Base-by-base conservation (phyloP, 768 basidiomycete species). In the Boletus rufocinnamomeus region DNA sequence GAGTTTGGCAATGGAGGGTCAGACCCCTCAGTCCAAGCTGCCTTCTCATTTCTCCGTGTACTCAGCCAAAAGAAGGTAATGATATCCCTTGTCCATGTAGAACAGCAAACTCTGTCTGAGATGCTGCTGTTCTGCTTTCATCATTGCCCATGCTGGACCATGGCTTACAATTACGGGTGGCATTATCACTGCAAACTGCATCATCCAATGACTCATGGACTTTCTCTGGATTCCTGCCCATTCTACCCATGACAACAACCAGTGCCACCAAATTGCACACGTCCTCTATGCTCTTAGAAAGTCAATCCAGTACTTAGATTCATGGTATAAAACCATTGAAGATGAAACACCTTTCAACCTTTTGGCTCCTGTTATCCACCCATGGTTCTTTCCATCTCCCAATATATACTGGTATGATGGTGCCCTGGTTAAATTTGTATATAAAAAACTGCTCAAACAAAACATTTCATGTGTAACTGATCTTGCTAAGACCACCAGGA, bases 171-270 rank as follows among this genome's bases (percentile, higher is more conserved):
- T 78, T 43, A 59, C 73, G 52, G 75, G 77, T n/a, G 72, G 59
- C 25, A 59, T 77, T 7, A 27, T 72, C 16, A 72, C 71, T 0
- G 47, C 61, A 35, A 52, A 56, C 1, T 65, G 66, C 44, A 59
- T 78, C 13, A 66, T 75, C 23, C 74, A 76, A 44, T 59, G 59
- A n/a, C 71, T 77, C 17, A 76, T 73, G 0, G 76, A 75, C 35
- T 62, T 69, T 32, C 32, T 70, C 4, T 74, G 69, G 68, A 10
- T 73, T n/a, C 71, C 65, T 16, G 3, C 25, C 34, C 60, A 51
- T 45, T 60, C 63, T 51, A 38, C 52, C 14, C 40, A 50, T 14
- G 64, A 72, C 17, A 64, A 69, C 13, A 16, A 25, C 3, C 68
- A 63, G 7, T 52, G 0, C 17, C 6, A 16, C 44, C 63, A 52